Conservation (phyloP, 495 filamentous ascomycete species). For the Massariosphaeria phaeospora region DNA sequence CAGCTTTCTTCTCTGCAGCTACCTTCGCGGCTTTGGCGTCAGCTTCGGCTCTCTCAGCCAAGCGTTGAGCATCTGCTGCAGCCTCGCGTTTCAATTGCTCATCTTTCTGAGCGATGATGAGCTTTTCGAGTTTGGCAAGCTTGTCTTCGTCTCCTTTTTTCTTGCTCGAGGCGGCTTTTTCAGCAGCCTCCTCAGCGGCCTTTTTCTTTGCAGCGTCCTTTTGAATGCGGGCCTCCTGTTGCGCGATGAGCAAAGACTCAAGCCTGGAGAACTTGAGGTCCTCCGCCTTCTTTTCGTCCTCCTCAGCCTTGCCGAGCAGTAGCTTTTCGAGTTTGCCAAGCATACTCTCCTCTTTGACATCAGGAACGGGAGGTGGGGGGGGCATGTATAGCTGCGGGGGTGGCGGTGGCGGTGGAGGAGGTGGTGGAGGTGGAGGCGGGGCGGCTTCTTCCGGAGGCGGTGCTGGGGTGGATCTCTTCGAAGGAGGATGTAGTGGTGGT, state of each 20-base stretch:
- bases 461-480: constrained; percentile 18
- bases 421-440: constrained; percentile 11
- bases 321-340: constrained; percentile 20
- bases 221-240: constrained; percentile 27
- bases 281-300: constrained; percentile 24
- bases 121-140: constrained; percentile 34
- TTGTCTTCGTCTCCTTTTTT: constrained; percentile 36
- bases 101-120: constrained; percentile 39
- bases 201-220: constrained; percentile 28
- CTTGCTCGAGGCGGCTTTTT: constrained; percentile 21
- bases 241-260: constrained; percentile 22
- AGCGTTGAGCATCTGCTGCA: constrained; percentile 33
- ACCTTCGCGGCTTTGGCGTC: constrained; percentile 40
- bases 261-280: constrained; percentile 31
- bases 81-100: constrained; percentile 35
- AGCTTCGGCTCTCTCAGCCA: constrained; percentile 38
- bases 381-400: constrained; percentile 21
- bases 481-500: constrained; percentile 24
- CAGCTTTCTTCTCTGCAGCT: constrained; percentile 41
- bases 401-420: constrained; percentile 9
- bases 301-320: constrained; percentile 10
- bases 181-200: constrained; percentile 23
- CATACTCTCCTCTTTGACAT: constrained; percentile 16
- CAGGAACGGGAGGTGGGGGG: constrained; percentile 21
- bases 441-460: constrained; percentile 18